Conservation (phyloP, 805 yeast species). For the Phaffomyces opuntiae region DNA sequence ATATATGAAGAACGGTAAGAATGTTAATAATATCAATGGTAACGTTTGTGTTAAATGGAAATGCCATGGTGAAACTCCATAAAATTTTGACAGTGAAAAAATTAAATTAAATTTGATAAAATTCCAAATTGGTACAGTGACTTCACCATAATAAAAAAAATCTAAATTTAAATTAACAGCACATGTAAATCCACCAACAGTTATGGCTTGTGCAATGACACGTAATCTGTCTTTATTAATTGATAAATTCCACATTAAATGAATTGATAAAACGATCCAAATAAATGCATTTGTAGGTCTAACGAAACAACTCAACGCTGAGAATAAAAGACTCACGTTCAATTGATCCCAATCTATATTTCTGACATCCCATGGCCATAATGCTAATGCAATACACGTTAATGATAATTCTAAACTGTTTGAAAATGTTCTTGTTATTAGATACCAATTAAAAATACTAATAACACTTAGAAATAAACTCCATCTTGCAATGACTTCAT, state of each 20-base stretch:
- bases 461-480: slow-evolving; percentile 45
- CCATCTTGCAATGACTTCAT: slow-evolving; percentile 30
- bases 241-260: slow-evolving; percentile 6
- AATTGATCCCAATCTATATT: slow-evolving; percentile 17
- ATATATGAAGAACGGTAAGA: slow-evolving; percentile 51
- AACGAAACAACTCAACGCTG: slow-evolving; percentile 57
- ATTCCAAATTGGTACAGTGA: slow-evolving; percentile 56
- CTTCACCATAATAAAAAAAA: slow-evolving; percentile 47
- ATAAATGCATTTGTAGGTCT: slow-evolving; percentile 80
- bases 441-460: slow-evolving; percentile 78
- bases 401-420: slow-evolving; percentile 74
- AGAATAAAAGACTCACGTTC: slow-evolving; percentile 39
- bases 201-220: slow-evolving; percentile 17
- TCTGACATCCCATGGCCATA: slow-evolving; percentile 58
- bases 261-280: slow-evolving; percentile 61
- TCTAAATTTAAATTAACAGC: slow-evolving; percentile 42
- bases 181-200: slow-evolving; percentile 25
- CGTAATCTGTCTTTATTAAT: slow-evolving; percentile 5
- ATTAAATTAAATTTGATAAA: slow-evolving; percentile 76
- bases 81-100: slow-evolving; percentile 67
- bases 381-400: slow-evolving; percentile 56
- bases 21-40: slow-evolving; percentile 66
- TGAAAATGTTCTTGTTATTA: slow-evolving; percentile 76
- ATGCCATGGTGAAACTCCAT: slow-evolving; percentile 80
- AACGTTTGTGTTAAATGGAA: slow-evolving; percentile 79